A percentile compares a stretch with the other conserved stretches of the same genome.
These are phyloP conservation scores for Ustilago tritici DNA, from an alignment of 1,284 basidiomycete genomes.

Conservation along the genomic window DNA sequence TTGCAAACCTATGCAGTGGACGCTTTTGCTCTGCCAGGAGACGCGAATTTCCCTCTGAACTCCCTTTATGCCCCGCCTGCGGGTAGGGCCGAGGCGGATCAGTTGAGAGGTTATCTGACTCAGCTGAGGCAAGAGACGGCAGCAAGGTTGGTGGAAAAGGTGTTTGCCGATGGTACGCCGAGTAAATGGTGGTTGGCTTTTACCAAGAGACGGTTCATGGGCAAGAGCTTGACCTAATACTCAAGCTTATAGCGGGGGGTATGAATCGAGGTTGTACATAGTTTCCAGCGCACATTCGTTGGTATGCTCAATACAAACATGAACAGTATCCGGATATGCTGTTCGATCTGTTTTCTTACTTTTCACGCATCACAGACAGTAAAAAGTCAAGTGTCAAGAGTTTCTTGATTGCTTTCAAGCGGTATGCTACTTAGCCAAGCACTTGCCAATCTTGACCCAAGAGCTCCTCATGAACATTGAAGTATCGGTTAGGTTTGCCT, in stretches of 20 bases:
- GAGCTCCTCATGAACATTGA: slow-evolving; percentile 86
- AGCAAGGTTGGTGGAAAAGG: slow-evolving; percentile 82
- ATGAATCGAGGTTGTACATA: neutral
- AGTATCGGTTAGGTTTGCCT: slow-evolving; percentile 74
- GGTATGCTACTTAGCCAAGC: slow-evolving; percentile 26
- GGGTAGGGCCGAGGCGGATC: slow-evolving; percentile 86
- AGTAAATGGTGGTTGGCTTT: slow-evolving; percentile 99
- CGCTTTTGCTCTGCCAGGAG: slow-evolving; percentile 91
- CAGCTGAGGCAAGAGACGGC: slow-evolving; percentile 94
- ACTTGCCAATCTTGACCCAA: slow-evolving; percentile 71
- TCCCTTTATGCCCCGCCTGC: slow-evolving; percentile 86
- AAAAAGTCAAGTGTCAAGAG: neutral
- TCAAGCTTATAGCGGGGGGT: too few relatives aligned
- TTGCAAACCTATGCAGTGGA: slow-evolving; percentile 90
- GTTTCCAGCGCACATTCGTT: too few relatives aligned
- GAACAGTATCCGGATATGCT: too few relatives aligned
- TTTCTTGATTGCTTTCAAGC: neutral
- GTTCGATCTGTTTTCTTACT: too few relatives aligned
- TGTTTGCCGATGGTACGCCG: slow-evolving; percentile 89
- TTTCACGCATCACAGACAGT: neutral
- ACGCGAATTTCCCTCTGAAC: slow-evolving; percentile 94
- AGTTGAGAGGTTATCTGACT: slow-evolving; percentile 87
- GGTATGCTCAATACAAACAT: neutral
- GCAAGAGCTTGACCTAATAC: slow-evolving; percentile 58
- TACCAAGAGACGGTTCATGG: slow-evolving; percentile 72